Evolutionary conservation across 192 early-diverging fungal genomes (phyloP).

Genomic region (Gaertneriomyces sp.): DNA sequence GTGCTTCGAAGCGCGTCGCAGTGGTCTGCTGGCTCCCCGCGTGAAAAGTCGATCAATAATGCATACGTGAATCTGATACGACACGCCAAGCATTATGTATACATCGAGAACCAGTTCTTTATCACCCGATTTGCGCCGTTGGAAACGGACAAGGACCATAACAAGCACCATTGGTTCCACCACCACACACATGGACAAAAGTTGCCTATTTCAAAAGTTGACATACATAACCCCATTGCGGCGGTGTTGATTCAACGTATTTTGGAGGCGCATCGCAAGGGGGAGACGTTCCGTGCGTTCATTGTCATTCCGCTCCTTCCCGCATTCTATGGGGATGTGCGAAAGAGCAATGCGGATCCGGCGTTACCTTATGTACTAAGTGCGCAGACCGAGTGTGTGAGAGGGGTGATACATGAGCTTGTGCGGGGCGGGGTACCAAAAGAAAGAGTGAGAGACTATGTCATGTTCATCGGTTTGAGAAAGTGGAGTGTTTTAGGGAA

Average conservation of each 20-base stretch:
- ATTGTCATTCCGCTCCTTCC: constrained; percentile 81
- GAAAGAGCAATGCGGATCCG: constrained; percentile 64
- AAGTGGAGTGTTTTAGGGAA: constrained; percentile 62
- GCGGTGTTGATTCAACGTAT: constrained; percentile 71
- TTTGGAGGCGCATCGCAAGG: constrained; percentile 61
- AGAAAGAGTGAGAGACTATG: constrained; percentile 16
- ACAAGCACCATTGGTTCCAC: neutral
- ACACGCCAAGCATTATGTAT: constrained; percentile 74
- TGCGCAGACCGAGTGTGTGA: constrained; percentile 27
- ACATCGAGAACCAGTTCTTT: constrained; percentile 93
- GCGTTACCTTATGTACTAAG: constrained; percentile 43
- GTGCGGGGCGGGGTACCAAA: constrained; percentile 19
- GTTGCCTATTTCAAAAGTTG: constrained; percentile 22
- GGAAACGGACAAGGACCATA: neutral
- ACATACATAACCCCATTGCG: constrained; percentile 78
- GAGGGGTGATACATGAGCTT: constrained; percentile 12
- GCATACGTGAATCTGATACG: constrained; percentile 73
- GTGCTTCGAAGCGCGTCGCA: constrained; percentile 25
- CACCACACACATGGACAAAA: constrained; percentile 8
- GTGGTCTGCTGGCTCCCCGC: constrained; percentile 36
- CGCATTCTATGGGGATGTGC: constrained; percentile 79
- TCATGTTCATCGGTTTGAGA: constrained; percentile 62
- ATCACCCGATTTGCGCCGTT: constrained; percentile 37
- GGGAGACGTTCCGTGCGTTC: constrained; percentile 71
- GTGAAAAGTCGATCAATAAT: constrained; percentile 59